Conservation (phyloP, 345 rosid genomes). For the Reutealis trisperma region DNA sequence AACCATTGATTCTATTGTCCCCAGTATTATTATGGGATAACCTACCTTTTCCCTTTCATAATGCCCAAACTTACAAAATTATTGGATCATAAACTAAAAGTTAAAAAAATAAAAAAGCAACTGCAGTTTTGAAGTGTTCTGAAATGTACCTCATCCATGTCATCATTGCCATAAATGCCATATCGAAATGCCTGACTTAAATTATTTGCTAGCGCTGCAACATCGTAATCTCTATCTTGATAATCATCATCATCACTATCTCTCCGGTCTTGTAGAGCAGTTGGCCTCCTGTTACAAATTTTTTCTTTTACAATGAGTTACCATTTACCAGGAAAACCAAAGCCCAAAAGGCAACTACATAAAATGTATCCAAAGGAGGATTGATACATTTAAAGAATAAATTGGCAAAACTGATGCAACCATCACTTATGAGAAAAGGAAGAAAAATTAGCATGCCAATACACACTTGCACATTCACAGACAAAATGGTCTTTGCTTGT, state of each 20-base stretch:
- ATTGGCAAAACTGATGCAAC: not conserved
- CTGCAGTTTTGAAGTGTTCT: conserved; percentile 1
- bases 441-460: not conserved
- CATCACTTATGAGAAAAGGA: not conserved
- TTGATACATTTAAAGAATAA: not conserved
- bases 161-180: conserved; percentile 81
- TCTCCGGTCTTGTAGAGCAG: conserved; percentile 79
- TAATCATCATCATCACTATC: conserved; percentile 95
- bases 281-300: conserved; percentile 71
- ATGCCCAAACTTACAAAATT: not conserved
- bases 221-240: conserved; percentile 95
- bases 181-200: conserved; percentile 89
- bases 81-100: not conserved
- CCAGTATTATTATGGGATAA: not conserved
- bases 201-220: conserved; percentile 88
- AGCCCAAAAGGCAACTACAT: not conserved
- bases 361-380: not conserved
- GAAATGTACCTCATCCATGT: conserved; percentile 66
- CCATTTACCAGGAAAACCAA: not conserved
- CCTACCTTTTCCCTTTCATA: not conserved
- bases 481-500: not conserved
- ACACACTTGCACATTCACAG: not conserved
- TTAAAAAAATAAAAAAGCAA: not conserved
- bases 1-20: too few species aligned
- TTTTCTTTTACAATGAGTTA: not conserved